These are phyloP conservation scores for Coffea humblotiana DNA, from an alignment of 305 asterid species.

Conservation along the genomic window DNA sequence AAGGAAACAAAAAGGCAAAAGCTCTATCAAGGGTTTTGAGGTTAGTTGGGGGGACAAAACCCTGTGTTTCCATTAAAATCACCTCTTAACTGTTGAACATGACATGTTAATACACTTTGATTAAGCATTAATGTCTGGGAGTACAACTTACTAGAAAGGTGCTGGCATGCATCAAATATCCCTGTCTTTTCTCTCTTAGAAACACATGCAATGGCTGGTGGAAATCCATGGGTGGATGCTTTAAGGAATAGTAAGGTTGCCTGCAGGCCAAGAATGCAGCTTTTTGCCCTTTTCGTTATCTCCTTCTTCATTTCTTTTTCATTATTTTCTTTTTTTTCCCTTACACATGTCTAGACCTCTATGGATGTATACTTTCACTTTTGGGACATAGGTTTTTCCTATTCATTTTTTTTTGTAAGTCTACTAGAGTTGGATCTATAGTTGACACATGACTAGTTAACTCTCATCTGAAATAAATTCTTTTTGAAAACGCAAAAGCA, in stretches of 20 bases:
- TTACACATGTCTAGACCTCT: background rate
- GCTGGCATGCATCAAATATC: background rate
- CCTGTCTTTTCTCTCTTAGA: background rate
- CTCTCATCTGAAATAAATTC: background rate
- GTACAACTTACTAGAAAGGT: background rate
- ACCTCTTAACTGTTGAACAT: background rate
- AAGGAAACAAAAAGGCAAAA: background rate
- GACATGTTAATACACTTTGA: background rate
- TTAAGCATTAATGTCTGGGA: background rate
- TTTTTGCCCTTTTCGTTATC: background rate
- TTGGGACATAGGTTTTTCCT: background rate
- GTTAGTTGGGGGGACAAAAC: slow-evolving; percentile 19
- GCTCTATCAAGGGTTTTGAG: background rate
- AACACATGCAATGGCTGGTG: background rate
- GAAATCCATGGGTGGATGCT: slow-evolving; percentile 6
- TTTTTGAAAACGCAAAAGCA: background rate
- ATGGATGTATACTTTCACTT: background rate
- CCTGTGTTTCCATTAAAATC: slow-evolving; percentile 1
- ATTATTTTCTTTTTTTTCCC: background rate
- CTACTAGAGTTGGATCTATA: background rate
- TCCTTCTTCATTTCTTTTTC: background rate
- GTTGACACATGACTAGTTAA: background rate
- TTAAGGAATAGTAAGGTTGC: slow-evolving; percentile 22
- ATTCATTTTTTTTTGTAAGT: background rate
- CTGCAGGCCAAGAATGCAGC: slow-evolving; percentile 21